Evolutionary conservation across 2,329 filamentous ascomycete species (phyloP), one percentile per base, ranked within the genome.

Genomic region (Alternaria sp.): DNA sequence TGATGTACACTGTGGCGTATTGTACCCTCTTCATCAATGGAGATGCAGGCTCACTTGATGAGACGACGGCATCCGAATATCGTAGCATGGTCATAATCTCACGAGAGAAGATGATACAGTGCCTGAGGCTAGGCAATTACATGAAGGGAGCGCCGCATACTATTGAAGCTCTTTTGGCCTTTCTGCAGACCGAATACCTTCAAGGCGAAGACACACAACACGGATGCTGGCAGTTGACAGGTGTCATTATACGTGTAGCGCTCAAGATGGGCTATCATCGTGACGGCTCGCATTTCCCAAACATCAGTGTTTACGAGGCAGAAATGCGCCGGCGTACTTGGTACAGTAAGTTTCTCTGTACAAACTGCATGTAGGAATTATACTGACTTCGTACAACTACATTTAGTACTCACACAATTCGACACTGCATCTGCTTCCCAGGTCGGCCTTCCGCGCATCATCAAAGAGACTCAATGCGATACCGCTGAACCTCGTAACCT

Each of bases 101-200:
- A 46, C 43, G 43, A 30, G 43, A 46, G 43, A 46, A 46, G 43
- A 46, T 46, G 43, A 46, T 46, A 30, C 43, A 46, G 24, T 46
- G 43, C 28, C 26, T 46, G 28, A 30, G 43, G 24, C 43, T 46
- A 14, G 43, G 43, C 18, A 46, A 30, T n/a, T 46, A 46, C 24
- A 28, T 46, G 43, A 46, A 46, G 43, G 43, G 43, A 26, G 43
- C n/a, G 18, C 43, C 43, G 9, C 43, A 46, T 46, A 46, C 43
- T 24, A 30, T 46, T 16, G 43, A 46, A 28, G 43, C 43, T 28
- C 28, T 46, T 18, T 28, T 46, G 43, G 26, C 43, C n/a, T 46
- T 46, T 24, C 43, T 46, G 7, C 43, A 46, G 24, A 46, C 5
- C 14, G 43, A 46, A 12, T 46, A 46, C 43, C 16, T 46, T 30